Base-by-base conservation (phyloP, 257 asterid species). In the Solanum microdontum region DNA sequence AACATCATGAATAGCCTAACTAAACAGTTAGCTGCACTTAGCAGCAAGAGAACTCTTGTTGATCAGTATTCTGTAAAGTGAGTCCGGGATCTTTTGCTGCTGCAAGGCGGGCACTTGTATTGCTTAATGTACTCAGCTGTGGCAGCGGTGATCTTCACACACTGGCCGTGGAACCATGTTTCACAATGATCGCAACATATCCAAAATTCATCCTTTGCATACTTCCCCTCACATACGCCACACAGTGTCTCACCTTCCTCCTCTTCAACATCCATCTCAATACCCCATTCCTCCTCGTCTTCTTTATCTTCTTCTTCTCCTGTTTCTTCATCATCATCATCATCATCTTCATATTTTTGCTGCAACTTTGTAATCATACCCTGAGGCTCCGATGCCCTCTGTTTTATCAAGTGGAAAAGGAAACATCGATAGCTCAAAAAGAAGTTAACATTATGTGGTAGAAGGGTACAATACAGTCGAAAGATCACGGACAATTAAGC, bases 91-190 rank as follows among this genome's bases (percentile, higher is more conserved):
- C 93, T 91, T 89, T 94, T 96, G 92, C 90, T 94, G 94, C 91
- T 92, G 94, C 98, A 96, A 4, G 98, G 84, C 19, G 98, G 98
- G 45, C 98, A 95, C 89, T 93, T 95, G 93, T 93, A 95, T 87
- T 93, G 94, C 95, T 95, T 94, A 87, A 94, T 94, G 86, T 92
- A 94, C 90, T 93, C 94, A 3, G 98, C 98, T 77, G 87, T 90
- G 48, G 98, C 94, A 37, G 96, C 96, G 26, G 96, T 95, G 55
- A 96, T 93, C 93, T 95, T 95, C 87, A 95, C 98, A n/a, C 98
- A 96, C 88, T 95, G 90, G 23, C 99, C 99, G 70, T 95, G 99
- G 90, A 94, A 95, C 99, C 99, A 96, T 87, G 88, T 94, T 93
- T 95, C 97, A 43, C 98, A 95, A 24, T 90, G 87, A 88, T 96